Base-by-base conservation (phyloP, 257 asterid species). In the Salvia rosmarinus region DNA sequence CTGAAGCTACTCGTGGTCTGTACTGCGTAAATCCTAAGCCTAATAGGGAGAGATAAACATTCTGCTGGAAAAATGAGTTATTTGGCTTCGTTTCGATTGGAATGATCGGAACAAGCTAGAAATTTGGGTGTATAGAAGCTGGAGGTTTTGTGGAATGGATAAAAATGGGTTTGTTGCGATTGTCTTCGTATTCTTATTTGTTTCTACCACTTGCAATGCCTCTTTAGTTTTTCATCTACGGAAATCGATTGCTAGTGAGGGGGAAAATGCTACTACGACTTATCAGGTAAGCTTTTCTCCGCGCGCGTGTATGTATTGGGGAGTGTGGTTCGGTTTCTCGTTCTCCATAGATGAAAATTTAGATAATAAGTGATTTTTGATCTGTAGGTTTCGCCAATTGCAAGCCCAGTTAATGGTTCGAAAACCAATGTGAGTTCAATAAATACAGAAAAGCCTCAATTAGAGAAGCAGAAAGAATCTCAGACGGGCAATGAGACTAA, bases 321-420 rank as follows among this genome's bases (percentile, higher is more conserved):
- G 3, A 60, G 46, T 60, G 49, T n/a, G 28, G 25, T 60, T 51
- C 28, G 42, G 2, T 64, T 20, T 30, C n/a, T 39, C 40, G 12
- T 35, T 64, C 32, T 64, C 61, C 42, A 4, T 16, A n/a, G 35
- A 10, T 10, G 61, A 73, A 23, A 6, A 12, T 42, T 60, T 17
- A 10, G 8, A 64, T 51, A 56, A 30, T 39, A 57, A 69, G 67
- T 67, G 66, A 39, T 50, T 73, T 32, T 71, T 64, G 21, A 23
- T 71, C 54, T 81, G n/a, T 81, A 87, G 93, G 80, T 72, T 85
- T 57, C 86, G 11, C 83, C 81, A 2, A 52, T 57, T 52, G 76
- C 65, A 66, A 82, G 76, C 54, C 79, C 85, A 42, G 83, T 71
- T 56, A 76, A 59, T 77, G 81, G 37, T 28, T 54, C 79, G 4